Evolutionary conservation across 1,284 basidiomycete genomes (phyloP), one percentile per base, ranked within the genome.

Genomic region (Ceratobasidium sp.): DNA sequence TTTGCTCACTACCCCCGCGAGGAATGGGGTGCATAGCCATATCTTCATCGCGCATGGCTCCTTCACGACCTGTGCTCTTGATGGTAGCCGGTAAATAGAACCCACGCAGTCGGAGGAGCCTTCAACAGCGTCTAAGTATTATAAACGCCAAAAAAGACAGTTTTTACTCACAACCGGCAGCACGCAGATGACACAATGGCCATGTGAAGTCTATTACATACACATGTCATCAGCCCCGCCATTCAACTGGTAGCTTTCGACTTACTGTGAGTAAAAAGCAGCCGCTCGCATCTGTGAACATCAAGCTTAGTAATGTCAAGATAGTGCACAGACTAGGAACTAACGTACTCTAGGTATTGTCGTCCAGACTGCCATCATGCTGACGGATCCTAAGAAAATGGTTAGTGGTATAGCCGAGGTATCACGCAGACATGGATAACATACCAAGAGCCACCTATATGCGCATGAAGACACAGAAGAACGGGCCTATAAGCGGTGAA

Each of bases 381-480:
- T 52, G 17, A 75, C 71, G 17, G 71, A 75, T 46, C 9, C 61
- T 75, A 22, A 19, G 49, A 44, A 9, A 11, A 11, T 9, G 17
- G 1, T 6, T 51, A 29, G 25, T 32, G 17, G 43, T 25, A 65
- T 19, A 4, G 22, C 25, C 3, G 25, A 32, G 2, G 56, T 2
- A 9, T 2, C 8, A 40, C 29, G 32, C 17, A 11, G 7, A 5
- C 49, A 43, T 43, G 22, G 3, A 29, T 11, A 51, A 29, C 71
- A 19, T 54, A 75, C 71, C 71, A 22, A 75, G 57, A 13, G 65
- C 61, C 44, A 75, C 71, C 71, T 75, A 46, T 64, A 66, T 56
- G 66, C 66, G 66, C 34, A 6, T 29, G 25, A 29, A 29, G 25
- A 29, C 25, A 29, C 25, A 6, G 29, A 67, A 46, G 15, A 3